phyloP scores from a whole-genome alignment of 2,329 filamentous ascomycete species.

The Escovopsis sp. region DNA sequence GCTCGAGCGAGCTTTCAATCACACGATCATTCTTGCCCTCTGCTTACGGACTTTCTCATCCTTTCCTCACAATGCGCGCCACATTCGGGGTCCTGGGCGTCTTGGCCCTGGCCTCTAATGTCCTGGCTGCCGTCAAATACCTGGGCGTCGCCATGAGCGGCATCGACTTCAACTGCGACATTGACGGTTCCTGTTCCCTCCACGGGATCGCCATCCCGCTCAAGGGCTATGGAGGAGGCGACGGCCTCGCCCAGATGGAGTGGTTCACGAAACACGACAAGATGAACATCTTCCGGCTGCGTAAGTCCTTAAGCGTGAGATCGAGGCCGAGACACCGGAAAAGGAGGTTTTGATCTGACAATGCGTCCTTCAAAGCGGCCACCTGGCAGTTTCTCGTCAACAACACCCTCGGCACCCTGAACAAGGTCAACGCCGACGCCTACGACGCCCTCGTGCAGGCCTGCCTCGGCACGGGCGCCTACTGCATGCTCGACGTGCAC shows the following conservation, averaged over 20 bases:
- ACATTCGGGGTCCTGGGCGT: neutral
- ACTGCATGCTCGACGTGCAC: slow-evolving; percentile 45
- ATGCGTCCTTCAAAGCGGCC: slow-evolving; percentile 16
- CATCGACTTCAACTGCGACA: slow-evolving; percentile 32
- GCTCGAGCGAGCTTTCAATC: no score
- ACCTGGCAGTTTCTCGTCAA: slow-evolving; percentile 45
- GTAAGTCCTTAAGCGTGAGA: slow-evolving; percentile 10
- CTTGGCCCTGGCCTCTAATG: neutral
- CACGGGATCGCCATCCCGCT: slow-evolving; percentile 21
- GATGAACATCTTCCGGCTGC: slow-evolving; percentile 41
- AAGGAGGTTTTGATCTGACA: no score
- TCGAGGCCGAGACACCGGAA: no score
- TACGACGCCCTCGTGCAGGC: slow-evolving; percentile 41
- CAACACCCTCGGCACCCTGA: slow-evolving; percentile 31
- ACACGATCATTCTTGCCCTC: no score
- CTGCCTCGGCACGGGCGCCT: slow-evolving; percentile 39
- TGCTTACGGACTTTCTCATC: no score
- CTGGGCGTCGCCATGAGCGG: slow-evolving; percentile 29
- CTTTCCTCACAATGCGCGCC: neutral
- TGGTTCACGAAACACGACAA: slow-evolving; percentile 36
- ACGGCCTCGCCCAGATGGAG: slow-evolving; percentile 36
- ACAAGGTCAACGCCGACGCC: slow-evolving; percentile 29
- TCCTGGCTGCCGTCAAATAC: neutral
- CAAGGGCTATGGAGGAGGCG: slow-evolving; percentile 15
- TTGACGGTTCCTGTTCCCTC: slow-evolving; percentile 25